Evolutionary conservation across 768 basidiomycete genomes (phyloP).

Genomic region (Lactifluus subvellereus): DNA sequence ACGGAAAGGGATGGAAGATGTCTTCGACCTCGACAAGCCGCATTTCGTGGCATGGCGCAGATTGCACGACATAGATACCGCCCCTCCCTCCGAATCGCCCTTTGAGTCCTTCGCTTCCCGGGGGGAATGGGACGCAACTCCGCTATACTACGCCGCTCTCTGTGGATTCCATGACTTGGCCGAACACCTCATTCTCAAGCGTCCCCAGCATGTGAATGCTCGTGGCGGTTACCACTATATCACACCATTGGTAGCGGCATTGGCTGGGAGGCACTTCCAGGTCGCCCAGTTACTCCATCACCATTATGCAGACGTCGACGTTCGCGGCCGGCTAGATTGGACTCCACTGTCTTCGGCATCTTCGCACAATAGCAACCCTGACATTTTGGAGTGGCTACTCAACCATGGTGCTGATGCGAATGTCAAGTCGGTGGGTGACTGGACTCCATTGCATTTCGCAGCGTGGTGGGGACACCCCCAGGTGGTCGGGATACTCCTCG

Average conservation of each 20-base stretch:
- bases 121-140: neutral
- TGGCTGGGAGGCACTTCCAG: neutral
- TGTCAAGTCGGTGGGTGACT: rapidly evolving
- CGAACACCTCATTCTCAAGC: neutral
- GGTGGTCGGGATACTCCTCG: too few relatives aligned
- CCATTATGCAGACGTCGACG: neutral
- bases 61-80: neutral
- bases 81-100: neutral
- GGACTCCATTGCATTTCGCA: neutral
- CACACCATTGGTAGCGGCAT: neutral
- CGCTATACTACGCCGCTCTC: neutral
- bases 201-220: neutral
- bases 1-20: neutral
- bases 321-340: neutral
- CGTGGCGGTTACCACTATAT: neutral
- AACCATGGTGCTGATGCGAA: neutral
- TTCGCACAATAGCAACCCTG: too few relatives aligned
- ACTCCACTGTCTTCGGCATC: neutral
- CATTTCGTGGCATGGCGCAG: neutral
- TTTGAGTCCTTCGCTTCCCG: neutral
- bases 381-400: neutral
- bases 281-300: neutral
- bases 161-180: conserved; percentile 1
- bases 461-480: neutral
- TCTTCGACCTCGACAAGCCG: neutral